Percentiles rank a stretch among this genome's conserved stretches.
These are phyloP conservation scores for Geotrichum klebahnii DNA, from an alignment of 1,139 yeast species.

Conservation along the genomic window DNA sequence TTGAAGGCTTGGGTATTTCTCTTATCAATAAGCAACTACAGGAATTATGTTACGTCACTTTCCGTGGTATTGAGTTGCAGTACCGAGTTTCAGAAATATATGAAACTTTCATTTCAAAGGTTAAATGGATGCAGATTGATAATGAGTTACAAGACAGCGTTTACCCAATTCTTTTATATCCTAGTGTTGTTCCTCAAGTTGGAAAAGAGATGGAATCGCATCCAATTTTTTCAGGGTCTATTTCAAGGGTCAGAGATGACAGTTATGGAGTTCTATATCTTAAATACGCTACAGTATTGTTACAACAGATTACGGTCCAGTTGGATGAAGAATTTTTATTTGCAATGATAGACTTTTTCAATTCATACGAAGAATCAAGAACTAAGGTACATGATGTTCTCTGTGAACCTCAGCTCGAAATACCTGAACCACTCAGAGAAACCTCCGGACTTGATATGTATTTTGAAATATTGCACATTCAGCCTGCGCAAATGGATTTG, in stretches of 20 bases:
- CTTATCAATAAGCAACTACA: constrained; percentile 64
- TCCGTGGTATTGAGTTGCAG: constrained; percentile 73
- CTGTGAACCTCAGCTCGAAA: constrained; percentile 56
- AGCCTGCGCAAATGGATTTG: constrained; percentile 81
- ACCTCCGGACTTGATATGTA: constrained; percentile 69
- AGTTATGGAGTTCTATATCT: constrained; percentile 84
- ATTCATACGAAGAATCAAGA: constrained; percentile 37
- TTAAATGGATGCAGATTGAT: constrained; percentile 93
- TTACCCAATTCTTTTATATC: constrained; percentile 82
- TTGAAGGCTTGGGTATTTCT: constrained; percentile 88
- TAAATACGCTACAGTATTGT: constrained; percentile 79
- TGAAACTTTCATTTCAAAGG: constrained; percentile 70
- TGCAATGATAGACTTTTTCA: constrained; percentile 72
- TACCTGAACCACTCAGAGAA: constrained; percentile 68
- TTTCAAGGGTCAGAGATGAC: constrained; percentile 80
- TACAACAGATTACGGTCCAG: constrained; percentile 89
- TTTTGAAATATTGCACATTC: constrained; percentile 87
- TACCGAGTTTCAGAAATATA: constrained; percentile 81
- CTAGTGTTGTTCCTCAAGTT: constrained; percentile 81
- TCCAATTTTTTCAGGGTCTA: constrained; percentile 82
- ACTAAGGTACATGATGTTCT: constrained; percentile 37
- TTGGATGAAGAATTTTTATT: constrained; percentile 89
- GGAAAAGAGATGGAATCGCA: constrained; percentile 79
- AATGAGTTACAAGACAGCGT: constrained; percentile 85
- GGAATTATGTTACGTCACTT: constrained; percentile 75